phyloP scores from a whole-genome alignment of 768 basidiomycete genomes.

The Suillus spraguei region DNA sequence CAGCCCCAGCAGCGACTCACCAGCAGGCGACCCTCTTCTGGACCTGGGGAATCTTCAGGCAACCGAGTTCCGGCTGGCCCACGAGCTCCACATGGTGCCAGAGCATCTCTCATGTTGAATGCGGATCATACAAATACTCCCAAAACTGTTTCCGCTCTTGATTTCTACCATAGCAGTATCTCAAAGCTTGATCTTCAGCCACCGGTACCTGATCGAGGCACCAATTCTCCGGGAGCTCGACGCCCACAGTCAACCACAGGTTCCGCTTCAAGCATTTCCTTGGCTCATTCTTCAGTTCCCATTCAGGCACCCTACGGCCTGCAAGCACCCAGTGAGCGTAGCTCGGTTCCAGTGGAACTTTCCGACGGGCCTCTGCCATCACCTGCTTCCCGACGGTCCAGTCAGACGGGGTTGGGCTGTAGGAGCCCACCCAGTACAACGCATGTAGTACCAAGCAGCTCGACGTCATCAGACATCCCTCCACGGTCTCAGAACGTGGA shows the following conservation, averaged over 20 bases:
- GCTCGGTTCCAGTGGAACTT: background rate
- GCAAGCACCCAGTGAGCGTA: background rate
- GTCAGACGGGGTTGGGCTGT: background rate
- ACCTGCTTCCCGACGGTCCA: background rate
- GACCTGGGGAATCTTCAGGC: background rate
- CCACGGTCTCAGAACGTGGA: background rate
- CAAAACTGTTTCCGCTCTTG: constrained; percentile 13
- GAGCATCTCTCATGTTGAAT: constrained; percentile 5
- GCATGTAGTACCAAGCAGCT: background rate
- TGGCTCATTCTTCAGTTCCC: background rate
- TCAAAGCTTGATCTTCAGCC: constrained; percentile 12
- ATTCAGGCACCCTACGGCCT: background rate
- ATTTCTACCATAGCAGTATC: constrained; percentile 23
- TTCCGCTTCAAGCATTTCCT: constrained; percentile 8
- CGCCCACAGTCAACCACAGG: constrained; percentile 7
- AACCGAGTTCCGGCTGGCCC: background rate
- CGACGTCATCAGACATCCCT: too few relatives aligned
- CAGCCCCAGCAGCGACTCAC: constrained; percentile 8
- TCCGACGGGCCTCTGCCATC: background rate
- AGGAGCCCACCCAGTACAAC: too few relatives aligned
- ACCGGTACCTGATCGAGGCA: background rate
- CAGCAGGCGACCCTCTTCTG: constrained; percentile 1
- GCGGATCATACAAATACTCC: background rate
- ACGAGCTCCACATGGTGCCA: background rate
- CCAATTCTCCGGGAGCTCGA: background rate